Evolutionary conservation across 2,329 filamentous ascomycete genomes (phyloP), one percentile per base, ranked within the genome.

Genomic region (Mariannaea elegans): DNA sequence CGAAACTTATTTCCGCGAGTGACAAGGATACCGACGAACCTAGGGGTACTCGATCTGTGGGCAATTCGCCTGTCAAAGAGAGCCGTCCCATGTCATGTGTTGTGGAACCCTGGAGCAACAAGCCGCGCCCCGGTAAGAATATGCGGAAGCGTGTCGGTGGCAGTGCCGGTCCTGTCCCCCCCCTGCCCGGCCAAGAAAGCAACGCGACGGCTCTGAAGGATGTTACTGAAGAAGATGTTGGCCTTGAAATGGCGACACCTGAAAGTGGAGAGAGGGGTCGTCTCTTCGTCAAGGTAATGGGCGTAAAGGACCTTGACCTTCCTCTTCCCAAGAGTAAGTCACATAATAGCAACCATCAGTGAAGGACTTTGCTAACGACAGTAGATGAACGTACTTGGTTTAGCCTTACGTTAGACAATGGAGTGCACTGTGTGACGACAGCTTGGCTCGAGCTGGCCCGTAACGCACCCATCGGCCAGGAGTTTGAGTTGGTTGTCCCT

Each of bases 221-320:
- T 6, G 84, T 93, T 16, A 81, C 85, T 3, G 93, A 97, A 71
- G 87, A 90, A 61, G 90, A 92, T 47, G 75, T 82, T 18, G 76
- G 80, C 23, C 79, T 82, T 4, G 84, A 90, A 57, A 75, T 81
- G 39, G 78, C 81, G 5, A 85, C 86, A 9, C 90, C 92, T 54
- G 94, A 97, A 59, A 92, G 88, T 52, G 90, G 89, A 59, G 95
- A 99, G 77, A 84, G 95, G 68, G 95, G 95, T 9, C 85, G 95
- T 61, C 84, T 99, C 2, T 99, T 99, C 71, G 94, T 99, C 66
- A 99, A 99, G 81, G 95, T 99, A n/a, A 90, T 98, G 76, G 94
- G 94, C 42, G 93, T 98, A 65, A 98, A 98, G 76, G 94, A 98
- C 70, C 84, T 99, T 34, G 94, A 97, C 72, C 82, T 98, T 41